Evolutionary conservation across 225 moss, liverwort and hornwort genomes (phyloP).

Genomic region (Sphagnum tenellum): DNA sequence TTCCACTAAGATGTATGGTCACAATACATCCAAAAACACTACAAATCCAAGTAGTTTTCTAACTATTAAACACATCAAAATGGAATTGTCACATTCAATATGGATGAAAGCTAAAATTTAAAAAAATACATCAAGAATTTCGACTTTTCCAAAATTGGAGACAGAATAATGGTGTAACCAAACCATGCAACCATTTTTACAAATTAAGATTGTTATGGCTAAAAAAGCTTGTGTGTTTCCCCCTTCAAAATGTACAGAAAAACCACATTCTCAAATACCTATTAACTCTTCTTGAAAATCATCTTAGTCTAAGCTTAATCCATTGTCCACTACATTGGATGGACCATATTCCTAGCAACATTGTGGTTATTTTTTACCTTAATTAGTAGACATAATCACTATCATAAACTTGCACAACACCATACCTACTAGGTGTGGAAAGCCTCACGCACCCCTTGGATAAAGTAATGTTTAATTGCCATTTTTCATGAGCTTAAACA

Average conservation of each 20-base stretch:
- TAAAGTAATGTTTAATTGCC: slow-evolving; percentile 74
- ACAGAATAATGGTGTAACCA: slow-evolving; percentile 80
- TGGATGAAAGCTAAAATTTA: not conserved
- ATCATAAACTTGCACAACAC: not conserved
- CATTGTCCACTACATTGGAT: no score
- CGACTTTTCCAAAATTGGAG: slow-evolving; percentile 68
- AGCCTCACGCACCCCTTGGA: slow-evolving; percentile 93
- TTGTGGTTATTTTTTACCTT: no score
- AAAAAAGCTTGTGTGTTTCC: slow-evolving; percentile 67
- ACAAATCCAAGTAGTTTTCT: no score
- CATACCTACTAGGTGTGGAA: slow-evolving; percentile 69
- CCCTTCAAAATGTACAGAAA: slow-evolving; percentile 26
- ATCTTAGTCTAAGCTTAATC: no score
- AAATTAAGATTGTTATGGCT: slow-evolving; percentile 77
- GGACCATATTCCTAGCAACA: no score
- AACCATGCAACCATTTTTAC: slow-evolving; percentile 74
- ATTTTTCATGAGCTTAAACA: slow-evolving; percentile 59
- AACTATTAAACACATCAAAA: no score
- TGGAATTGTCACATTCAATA: not conserved
- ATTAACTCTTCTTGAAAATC: no score
- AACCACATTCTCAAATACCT: no score
- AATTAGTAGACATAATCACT: no score
- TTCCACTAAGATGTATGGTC: not conserved
- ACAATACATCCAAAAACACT: no score
- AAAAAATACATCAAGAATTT: slow-evolving; percentile 45